phyloP scores from a whole-genome alignment of 1,139 yeast genomes.

The Chernovozyma aurita region DNA sequence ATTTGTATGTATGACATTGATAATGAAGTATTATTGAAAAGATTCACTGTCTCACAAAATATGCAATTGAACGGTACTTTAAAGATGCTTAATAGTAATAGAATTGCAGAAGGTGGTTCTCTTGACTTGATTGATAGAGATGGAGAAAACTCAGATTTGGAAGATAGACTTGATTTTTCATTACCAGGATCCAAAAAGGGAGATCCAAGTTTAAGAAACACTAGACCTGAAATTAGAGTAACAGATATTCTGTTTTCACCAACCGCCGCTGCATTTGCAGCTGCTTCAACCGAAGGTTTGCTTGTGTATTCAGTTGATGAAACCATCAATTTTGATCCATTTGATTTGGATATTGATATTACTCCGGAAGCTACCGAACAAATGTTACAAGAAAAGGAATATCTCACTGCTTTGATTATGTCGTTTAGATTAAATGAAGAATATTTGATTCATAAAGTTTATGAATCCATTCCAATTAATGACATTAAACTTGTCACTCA shows the following conservation, averaged over 20 bases:
- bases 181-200: constrained; percentile 83
- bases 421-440: constrained; percentile 87
- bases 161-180: constrained; percentile 69
- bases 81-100: constrained; percentile 70
- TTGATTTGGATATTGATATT: constrained; percentile 87
- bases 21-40: constrained; percentile 77
- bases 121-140: constrained; percentile 75
- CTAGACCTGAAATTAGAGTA: constrained; percentile 78
- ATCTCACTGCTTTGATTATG: constrained; percentile 81
- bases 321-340: constrained; percentile 80
- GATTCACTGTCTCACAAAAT: constrained; percentile 81
- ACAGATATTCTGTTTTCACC: constrained; percentile 81
- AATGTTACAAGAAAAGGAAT: constrained; percentile 63
- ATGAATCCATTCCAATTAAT: constrained; percentile 69
- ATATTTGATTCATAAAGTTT: constrained; percentile 66
- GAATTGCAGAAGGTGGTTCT: constrained; percentile 79
- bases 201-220: constrained; percentile 74
- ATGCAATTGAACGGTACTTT: constrained; percentile 90
- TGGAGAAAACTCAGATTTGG: constrained; percentile 84
- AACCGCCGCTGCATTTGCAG: constrained; percentile 86
- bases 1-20: constrained; percentile 87
- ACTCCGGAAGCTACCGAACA: constrained; percentile 76
- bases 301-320: constrained; percentile 78
- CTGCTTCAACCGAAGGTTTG: constrained; percentile 93
- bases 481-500: constrained; percentile 65